These are phyloP conservation scores for Termitomyces heimii DNA, from an alignment of 768 basidiomycete genomes.

Conservation along the genomic window DNA sequence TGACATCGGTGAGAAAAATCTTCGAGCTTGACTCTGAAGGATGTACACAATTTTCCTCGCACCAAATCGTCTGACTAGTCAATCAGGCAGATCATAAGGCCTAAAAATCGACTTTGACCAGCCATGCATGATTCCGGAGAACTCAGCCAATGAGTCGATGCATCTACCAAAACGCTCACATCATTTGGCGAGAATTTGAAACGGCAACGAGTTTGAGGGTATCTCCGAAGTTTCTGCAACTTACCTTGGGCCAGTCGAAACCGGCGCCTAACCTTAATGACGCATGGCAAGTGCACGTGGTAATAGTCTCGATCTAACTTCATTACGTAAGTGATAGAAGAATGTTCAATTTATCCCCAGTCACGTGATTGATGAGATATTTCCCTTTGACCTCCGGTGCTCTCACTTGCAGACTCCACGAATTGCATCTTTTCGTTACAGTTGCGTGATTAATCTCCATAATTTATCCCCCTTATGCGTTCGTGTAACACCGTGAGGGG, in stretches of 20 bases:
- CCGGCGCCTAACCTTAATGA: neutral
- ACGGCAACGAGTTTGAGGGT: neutral
- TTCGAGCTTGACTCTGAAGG: neutral
- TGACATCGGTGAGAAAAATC: neutral
- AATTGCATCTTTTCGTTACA: no score
- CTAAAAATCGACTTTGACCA: neutral
- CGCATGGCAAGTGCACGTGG: neutral
- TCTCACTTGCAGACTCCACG: no score
- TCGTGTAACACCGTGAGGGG: no score
- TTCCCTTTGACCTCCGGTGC: no score
- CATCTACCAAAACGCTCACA: neutral
- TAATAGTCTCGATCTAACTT: no score
- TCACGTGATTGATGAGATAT: no score
- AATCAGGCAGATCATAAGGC: neutral
- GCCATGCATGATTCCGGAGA: no score
- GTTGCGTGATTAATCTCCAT: no score
- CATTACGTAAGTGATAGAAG: no score
- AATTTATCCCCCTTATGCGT: no score
- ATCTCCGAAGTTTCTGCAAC: neutral
- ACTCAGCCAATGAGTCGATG: neutral
- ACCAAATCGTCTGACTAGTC: neutral
- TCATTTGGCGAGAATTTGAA: neutral
- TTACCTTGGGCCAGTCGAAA: neutral
- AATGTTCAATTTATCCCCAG: no score
- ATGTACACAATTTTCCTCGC: neutral